Evolutionary conservation across 441 rosid genomes (phyloP).

Genomic region (Gossypium aridum): DNA sequence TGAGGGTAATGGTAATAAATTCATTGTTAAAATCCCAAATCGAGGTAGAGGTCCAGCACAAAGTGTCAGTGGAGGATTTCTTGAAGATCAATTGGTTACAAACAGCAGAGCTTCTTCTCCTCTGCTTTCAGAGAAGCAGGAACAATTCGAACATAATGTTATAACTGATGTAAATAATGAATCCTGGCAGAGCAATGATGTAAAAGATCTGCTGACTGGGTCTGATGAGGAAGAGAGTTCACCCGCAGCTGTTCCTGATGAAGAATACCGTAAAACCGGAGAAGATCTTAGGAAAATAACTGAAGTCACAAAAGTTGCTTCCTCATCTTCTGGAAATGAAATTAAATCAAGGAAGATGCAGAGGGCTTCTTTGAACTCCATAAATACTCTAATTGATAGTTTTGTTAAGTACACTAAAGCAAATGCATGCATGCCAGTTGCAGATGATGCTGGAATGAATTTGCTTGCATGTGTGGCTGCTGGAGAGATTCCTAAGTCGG

Average conservation of each 20-base stretch:
- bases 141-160: constrained; percentile 39
- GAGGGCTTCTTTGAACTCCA: constrained; percentile 62
- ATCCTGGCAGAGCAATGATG: constrained; percentile 57
- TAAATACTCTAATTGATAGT: constrained; percentile 88
- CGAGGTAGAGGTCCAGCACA: constrained; percentile 71
- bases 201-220: constrained; percentile 43
- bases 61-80: constrained; percentile 61
- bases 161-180: constrained; percentile 41
- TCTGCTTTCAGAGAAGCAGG: constrained; percentile 50
- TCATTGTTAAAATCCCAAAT: constrained; percentile 70
- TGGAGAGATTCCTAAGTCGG: constrained; percentile 74
- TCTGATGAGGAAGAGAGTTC: constrained; percentile 51
- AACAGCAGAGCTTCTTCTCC: constrained; percentile 68
- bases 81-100: constrained; percentile 55
- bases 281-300: constrained; percentile 35
- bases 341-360: constrained; percentile 40
- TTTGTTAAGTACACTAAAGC: constrained; percentile 70
- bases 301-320: constrained; percentile 36
- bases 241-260: constrained; percentile 36
- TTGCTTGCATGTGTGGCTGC: constrained; percentile 94
- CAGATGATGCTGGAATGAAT: constrained; percentile 92
- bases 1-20: constrained; percentile 50
- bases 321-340: constrained; percentile 41
- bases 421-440: constrained; percentile 37
- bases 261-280: constrained; percentile 29